Base-by-base conservation (phyloP, 2,329 filamentous ascomycete species). In the Pyrenochaeta sp. region DNA sequence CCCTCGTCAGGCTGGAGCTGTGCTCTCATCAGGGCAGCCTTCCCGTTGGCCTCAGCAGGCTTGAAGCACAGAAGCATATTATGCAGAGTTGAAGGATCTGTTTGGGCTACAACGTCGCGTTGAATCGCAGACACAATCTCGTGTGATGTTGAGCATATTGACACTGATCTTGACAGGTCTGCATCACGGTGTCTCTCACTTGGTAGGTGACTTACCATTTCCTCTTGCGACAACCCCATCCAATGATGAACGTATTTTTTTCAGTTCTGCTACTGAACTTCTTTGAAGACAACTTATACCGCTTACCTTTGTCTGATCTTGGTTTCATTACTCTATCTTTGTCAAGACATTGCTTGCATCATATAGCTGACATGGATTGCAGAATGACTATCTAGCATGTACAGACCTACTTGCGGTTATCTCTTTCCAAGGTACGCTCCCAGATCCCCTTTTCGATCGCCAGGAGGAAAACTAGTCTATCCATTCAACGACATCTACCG, bases 181-280 rank as follows among this genome's bases (percentile, higher is more conserved):
- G 30, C 3, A 5, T 11, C 4, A 30, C 11, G 27, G 17, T 8
- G 17, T n/a, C 11, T 26, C 34, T 34, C 18, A 34, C n/a, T 20
- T 35, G 30, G 57, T 65, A 61, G 62, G 61, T 50, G 13, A 7
- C 21, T 14, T 54, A 8, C 2, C 7, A 17, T 14, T 17, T 30
- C 7, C 17, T 22, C 23, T 14, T 27, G 17, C 24, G 15, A 7
- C 26, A 42, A 22, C 24, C 17, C 14, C 13, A 35, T 56, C 61
- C 48, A 57, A 66, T 71, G 68, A 71, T 71, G 68, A 65, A 52
- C 59, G 61, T 64, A 63, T 71, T 72, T 71, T n/a, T 76, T 76
- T 78, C 80, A 83, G 80, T 83, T 83, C 80, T 83, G 80, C 80
- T 83, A 81, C 80, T 81, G 80, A 81, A 80, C 68, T 64, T 45